Evolutionary conservation across 768 basidiomycete species (phyloP), one percentile per base, ranked within the genome.

Genomic region (Mycena galericulata): DNA sequence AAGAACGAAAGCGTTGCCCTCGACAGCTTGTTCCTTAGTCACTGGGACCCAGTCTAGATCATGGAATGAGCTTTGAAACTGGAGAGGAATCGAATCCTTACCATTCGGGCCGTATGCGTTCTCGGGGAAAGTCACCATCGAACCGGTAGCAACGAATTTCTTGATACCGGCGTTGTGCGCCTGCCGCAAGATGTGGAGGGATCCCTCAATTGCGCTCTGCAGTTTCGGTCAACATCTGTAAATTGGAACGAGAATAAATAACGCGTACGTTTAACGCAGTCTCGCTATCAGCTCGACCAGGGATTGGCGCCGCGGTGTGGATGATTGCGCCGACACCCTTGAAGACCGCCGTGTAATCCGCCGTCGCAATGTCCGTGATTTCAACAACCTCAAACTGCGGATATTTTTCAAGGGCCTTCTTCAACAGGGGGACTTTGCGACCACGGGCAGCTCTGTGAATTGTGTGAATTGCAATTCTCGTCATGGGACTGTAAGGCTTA

Each of bases 151-250:
- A 26, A 74, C 70, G 24, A 75, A 47, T 62, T 75, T 75, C 36
- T 67, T 62, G 24, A 78, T 68, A 9, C 76, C 74, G 4, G 74
- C 73, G 22, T 71, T 70, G 4, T 70, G 41, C 8, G 75, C 78
- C 36, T 76, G 74, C 4, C 74, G 72, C 0, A 79, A 54, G 20
- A 79, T 64, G 54, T 77, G 75, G 24, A 79, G 46, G 5, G 75
- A 75, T 4, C 77, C 78, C 15, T 75, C 73, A 17, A 78, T 68
- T 12, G 78, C 74, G 27, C 62, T 68, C 77, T 79, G 66, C 11
- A 4, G 40, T 20, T 2, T 15, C 8, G 26, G 41, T 47, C 15
- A 58, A 36, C n/a, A 32, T 27, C 20, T 7, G 8, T 15, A 18
- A 3, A 45, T n/a, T 20, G n/a, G 4, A 59, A 24, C 3, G 2